Evolutionary conservation across 805 yeast genomes (phyloP), one percentile per base, ranked within the genome.

Genomic region (Candida silvicultrix): DNA sequence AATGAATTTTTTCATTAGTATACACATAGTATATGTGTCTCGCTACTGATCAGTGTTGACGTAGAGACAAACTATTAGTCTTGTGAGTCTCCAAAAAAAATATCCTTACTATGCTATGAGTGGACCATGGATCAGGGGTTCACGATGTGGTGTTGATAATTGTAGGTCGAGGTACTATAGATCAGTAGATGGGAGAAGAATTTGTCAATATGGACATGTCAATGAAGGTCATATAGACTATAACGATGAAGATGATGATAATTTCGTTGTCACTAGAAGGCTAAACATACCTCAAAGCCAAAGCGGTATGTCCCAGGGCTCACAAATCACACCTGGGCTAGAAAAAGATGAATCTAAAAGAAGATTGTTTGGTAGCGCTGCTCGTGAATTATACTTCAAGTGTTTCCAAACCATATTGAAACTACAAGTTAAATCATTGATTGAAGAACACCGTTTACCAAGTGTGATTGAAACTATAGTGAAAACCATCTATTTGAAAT

Each of bases 141-240:
- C 86, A 5, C 66, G 83, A 5, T 92, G 99, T 73, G 97, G 97
- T 1, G 81, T 82, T 2, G 90, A 85, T 51, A 92, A 92, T 68
- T 92, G 99, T 65, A 79, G 85, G 4, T 85, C 97, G 1, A 68
- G 80, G 35, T 74, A 83, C 43, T 92, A 88, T 79, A 74, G 83
- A 43, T 64, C 78, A 28, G 67, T 80, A 3, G 88, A 85, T 56
- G 99, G 99, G 22, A 78, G 78, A 43, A 75, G 81, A 46, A 83
- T 90, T 11, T 92, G 99, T 62, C 92, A 86, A 56, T 84, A 77
- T 58, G 98, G 98, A 5, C 99, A 92, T 65, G 89, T 90, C 19
- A 77, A 79, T 64, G 92, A 83, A 52, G 89, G 90, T 32, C 85
- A 82, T 50, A 59, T 85, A 23, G 95, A 88, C 60, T 72, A 80